Evolutionary conservation across 352 stramenopile species (phyloP).

Genomic region (Phytophthora tubulina): DNA sequence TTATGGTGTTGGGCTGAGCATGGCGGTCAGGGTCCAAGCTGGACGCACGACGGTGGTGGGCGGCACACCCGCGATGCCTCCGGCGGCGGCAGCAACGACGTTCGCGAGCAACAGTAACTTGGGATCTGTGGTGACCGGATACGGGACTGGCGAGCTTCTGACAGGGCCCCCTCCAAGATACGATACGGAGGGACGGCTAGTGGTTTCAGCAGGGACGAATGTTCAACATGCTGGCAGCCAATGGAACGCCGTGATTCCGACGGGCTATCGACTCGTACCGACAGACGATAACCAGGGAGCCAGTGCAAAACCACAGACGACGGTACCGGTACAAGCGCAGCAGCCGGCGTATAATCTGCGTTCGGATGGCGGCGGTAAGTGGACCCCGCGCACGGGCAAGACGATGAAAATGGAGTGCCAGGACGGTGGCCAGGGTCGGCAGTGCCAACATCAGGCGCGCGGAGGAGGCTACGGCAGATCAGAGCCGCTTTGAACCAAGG

Average conservation of each 20-base stretch:
- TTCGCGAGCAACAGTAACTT: neutral
- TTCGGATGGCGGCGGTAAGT: neutral
- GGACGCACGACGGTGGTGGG: neutral
- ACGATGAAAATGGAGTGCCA: conserved; percentile 1
- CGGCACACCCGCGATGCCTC: neutral
- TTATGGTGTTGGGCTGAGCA: neutral
- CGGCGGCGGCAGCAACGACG: neutral
- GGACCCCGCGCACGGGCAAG: neutral
- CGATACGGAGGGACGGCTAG: conserved; percentile 5
- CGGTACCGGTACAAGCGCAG: neutral
- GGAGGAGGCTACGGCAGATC: neutral
- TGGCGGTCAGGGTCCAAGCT: neutral
- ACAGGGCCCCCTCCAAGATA: conserved; percentile 4
- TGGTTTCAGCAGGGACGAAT: neutral
- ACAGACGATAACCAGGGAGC: neutral
- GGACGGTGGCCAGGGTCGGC: neutral
- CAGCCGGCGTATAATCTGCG: neutral
- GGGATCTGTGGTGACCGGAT: neutral
- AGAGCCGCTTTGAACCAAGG: neutral
- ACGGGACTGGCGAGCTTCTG: neutral
- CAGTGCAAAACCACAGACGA: neutral
- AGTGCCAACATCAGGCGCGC: neutral
- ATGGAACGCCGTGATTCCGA: conserved; percentile 3
- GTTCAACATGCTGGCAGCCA: neutral
- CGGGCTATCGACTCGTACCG: conserved; percentile 6